Conservation (phyloP, 805 yeast species). For the Brettanomyces sp. region DNA sequence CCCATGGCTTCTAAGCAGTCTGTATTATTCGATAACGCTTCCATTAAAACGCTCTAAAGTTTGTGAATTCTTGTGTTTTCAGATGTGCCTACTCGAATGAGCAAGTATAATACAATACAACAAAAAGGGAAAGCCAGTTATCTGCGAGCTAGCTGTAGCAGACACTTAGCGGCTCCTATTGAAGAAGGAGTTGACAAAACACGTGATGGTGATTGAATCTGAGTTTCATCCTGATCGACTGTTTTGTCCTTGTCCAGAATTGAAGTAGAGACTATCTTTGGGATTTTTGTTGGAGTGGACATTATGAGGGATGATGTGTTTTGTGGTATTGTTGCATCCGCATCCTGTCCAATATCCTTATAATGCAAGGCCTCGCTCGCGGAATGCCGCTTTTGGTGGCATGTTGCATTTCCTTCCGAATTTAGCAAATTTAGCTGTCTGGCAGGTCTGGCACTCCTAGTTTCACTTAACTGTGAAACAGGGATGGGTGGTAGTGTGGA, state of each 20-base stretch:
- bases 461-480: not conserved
- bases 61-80: no score
- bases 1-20: no score
- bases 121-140: slow-evolving; percentile 2
- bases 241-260: not conserved
- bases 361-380: no score
- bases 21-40: no score
- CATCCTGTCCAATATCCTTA: slow-evolving; percentile 2
- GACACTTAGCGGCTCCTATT: slow-evolving; percentile 38
- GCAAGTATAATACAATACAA: no score
- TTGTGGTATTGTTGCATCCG: slow-evolving; percentile 11
- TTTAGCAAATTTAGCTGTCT: no score
- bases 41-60: no score
- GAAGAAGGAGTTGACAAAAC: slow-evolving; percentile 35
- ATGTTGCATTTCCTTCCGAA: no score
- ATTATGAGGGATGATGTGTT: slow-evolving; percentile 5
- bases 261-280: not conserved
- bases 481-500: not conserved
- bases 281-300: slow-evolving; percentile 5
- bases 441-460: not conserved
- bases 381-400: no score
- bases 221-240: slow-evolving; percentile 15
- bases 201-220: slow-evolving; percentile 29
- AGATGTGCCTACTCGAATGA: no score
- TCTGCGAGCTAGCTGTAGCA: slow-evolving; percentile 32